Evolutionary conservation across 2,329 filamentous ascomycete genomes (phyloP).

Genomic region (Calonectria multiphialidica): DNA sequence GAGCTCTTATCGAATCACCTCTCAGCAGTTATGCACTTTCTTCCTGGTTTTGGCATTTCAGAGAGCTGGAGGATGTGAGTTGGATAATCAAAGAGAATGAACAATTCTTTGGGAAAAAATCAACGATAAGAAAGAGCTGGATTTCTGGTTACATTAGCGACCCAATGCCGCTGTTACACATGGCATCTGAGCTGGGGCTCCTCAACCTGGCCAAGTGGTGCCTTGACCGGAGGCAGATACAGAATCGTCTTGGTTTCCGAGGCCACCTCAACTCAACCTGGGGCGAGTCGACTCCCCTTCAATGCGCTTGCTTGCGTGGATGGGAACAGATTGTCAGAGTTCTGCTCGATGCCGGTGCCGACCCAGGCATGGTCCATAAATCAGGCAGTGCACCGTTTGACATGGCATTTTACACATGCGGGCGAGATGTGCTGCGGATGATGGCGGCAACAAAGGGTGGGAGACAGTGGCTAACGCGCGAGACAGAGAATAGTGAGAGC

Average conservation of each 20-base stretch:
- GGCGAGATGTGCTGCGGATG: not conserved
- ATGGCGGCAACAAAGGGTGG: not conserved
- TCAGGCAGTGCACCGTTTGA: not conserved
- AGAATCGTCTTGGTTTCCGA: not conserved
- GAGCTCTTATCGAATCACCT: not conserved
- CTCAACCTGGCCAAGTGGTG: not conserved
- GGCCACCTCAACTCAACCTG: not conserved
- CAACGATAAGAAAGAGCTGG: not conserved
- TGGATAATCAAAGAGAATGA: not conserved
- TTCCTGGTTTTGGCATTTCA: not conserved
- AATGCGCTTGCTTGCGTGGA: not conserved
- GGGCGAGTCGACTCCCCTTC: not conserved
- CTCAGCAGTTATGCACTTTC: not conserved
- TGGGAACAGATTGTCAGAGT: not conserved
- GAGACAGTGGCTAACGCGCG: not conserved
- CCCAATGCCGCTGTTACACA: not conserved
- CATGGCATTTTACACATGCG: not conserved
- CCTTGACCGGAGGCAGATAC: not conserved
- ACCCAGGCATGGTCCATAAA: not conserved
- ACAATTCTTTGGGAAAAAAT: not conserved
- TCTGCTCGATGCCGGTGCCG: not conserved
- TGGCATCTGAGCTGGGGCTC: not conserved
- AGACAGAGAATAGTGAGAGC: not conserved
- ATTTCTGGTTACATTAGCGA: too few species aligned
- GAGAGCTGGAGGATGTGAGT: not conserved